A percentile compares a stretch with the other conserved stretches of the same genome.
phyloP scores from a whole-genome alignment of 805 yeast genomes.

The Kodamaea kaohsiungensis region DNA sequence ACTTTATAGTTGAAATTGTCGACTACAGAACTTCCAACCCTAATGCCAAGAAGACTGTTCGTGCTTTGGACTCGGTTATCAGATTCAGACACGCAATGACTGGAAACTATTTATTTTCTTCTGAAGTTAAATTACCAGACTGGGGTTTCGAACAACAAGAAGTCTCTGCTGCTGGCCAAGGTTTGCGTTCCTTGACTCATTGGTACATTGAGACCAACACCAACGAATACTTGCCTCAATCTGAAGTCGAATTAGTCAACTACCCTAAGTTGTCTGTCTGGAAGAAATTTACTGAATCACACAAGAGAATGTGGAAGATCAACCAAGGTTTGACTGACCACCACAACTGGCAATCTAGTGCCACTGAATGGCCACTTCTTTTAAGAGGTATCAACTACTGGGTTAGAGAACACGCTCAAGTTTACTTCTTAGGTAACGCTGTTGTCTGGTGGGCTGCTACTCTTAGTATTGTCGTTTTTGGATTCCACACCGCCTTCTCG shows the following conservation, averaged over 20 bases:
- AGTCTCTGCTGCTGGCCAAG: constrained; percentile 77
- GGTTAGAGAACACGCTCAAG: constrained; percentile 59
- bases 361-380: constrained; percentile 73
- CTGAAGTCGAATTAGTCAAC: constrained; percentile 30
- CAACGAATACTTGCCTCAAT: constrained; percentile 46
- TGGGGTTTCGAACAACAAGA: constrained; percentile 88
- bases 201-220: constrained; percentile 78
- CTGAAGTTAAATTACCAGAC: constrained; percentile 69
- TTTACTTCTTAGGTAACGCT: constrained; percentile 79
- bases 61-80: constrained; percentile 69
- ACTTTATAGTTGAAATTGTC: constrained; percentile 74
- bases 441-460: constrained; percentile 75
- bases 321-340: constrained; percentile 68
- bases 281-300: constrained; percentile 65
- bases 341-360: constrained; percentile 72
- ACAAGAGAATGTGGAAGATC: constrained; percentile 74
- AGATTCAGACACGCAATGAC: constrained; percentile 78
- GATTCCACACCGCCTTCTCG: constrained; percentile 47
- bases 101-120: constrained; percentile 77
- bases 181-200: constrained; percentile 55
- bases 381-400: constrained; percentile 82
- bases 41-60: constrained; percentile 54
- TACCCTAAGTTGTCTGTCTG: constrained; percentile 57
- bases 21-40: constrained; percentile 49
- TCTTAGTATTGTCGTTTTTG: constrained; percentile 51